Evolutionary conservation across 768 basidiomycete genomes (phyloP).

Genomic region (Rubroboletus satanas): DNA sequence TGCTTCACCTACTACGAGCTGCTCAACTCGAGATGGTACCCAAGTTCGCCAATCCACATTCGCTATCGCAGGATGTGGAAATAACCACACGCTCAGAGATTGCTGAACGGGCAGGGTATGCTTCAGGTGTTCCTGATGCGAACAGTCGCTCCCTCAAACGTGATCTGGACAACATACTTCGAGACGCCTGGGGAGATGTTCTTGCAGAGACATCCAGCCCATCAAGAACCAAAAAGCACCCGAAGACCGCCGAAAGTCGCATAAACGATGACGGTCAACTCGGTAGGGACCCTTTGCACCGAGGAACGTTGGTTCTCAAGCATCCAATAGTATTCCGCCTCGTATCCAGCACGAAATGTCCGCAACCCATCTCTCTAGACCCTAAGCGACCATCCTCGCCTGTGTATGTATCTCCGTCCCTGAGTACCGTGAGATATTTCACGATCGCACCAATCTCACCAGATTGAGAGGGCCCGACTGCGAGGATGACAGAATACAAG

Average conservation of each 20-base stretch:
- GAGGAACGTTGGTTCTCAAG: not conserved
- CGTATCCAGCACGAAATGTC: slow-evolving; percentile 35
- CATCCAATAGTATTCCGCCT: slow-evolving; percentile 44
- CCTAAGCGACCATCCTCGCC: slow-evolving; percentile 37
- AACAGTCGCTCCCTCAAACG: slow-evolving; percentile 15
- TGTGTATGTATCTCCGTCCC: slow-evolving; percentile 31
- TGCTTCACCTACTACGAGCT: not conserved
- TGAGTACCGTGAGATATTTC: not conserved
- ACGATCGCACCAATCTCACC: not conserved
- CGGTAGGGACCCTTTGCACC: not conserved
- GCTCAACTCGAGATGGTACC: slow-evolving; percentile 26
- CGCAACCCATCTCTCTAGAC: slow-evolving; percentile 39
- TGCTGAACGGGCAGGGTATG: slow-evolving; percentile 5
- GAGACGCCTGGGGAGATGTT: slow-evolving; percentile 17
- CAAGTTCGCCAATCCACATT: slow-evolving; percentile 48
- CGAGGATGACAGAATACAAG: slow-evolving; percentile 45
- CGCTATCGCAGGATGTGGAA: slow-evolving; percentile 31
- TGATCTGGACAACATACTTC: slow-evolving; percentile 22
- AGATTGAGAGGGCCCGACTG: slow-evolving; percentile 48
- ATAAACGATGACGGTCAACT: not conserved
- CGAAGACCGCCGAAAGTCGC: slow-evolving; percentile 2
- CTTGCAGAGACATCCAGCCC: not conserved
- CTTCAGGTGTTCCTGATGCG: slow-evolving; percentile 4
- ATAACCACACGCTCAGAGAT: slow-evolving; percentile 36
- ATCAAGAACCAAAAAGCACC: not conserved